phyloP scores from a whole-genome alignment of 164 flowering plant species.

The Chimonanthus salicifolius region DNA sequence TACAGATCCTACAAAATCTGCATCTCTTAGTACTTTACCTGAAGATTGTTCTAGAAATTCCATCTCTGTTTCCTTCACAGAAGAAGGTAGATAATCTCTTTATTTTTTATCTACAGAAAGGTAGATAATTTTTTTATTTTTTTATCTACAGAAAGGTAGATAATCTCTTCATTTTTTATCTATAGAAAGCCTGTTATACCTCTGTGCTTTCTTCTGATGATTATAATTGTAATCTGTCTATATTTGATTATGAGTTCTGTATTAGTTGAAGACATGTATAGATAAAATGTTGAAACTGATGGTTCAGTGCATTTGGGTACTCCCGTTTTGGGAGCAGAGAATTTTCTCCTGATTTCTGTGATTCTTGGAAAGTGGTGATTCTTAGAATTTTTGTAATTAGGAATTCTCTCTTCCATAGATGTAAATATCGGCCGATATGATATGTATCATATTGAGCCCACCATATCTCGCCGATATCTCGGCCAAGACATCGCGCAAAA shows the following conservation, averaged over 20 bases:
- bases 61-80: slow-evolving; percentile 55
- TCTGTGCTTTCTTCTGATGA: not conserved
- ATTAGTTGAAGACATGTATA: not conserved
- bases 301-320: not conserved
- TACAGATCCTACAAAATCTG: slow-evolving; percentile 26
- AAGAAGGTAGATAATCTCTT: slow-evolving; percentile 63
- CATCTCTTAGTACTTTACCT: slow-evolving; percentile 26
- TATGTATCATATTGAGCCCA: no score
- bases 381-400: no score
- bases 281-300: not conserved
- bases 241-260: not conserved
- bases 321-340: not conserved
- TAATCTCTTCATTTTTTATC: slow-evolving; percentile 14
- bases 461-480: no score
- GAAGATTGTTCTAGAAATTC: slow-evolving; percentile 69
- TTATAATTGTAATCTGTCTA: not conserved
- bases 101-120: slow-evolving; percentile 19
- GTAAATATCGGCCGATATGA: no score
- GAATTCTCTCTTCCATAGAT: no score
- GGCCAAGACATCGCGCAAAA: no score
- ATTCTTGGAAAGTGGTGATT: no score
- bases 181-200: not conserved
- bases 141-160: slow-evolving; percentile 15
- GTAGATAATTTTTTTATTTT: slow-evolving; percentile 38
- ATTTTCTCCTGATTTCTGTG: not conserved